Conservation (phyloP, 2,329 filamentous ascomycete species). For the Aspergillus tubingensis region DNA sequence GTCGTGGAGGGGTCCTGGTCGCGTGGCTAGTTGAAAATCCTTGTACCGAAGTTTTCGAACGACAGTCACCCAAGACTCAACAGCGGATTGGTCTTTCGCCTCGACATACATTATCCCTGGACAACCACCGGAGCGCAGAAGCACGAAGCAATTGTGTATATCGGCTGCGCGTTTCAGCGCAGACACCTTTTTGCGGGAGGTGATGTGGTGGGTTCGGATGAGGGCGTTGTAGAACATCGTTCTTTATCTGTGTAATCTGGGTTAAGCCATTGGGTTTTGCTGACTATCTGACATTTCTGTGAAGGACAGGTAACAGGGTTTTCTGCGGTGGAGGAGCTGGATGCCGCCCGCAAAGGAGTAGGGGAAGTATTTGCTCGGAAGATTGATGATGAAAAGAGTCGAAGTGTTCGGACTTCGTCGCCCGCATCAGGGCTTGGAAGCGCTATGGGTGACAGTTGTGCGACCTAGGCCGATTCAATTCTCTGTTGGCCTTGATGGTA, state of each 20-base stretch:
- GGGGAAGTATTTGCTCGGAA: neutral
- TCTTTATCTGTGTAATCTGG: neutral
- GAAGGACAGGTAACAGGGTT: neutral
- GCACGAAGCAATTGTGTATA: conserved; percentile 61
- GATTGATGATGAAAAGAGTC: too few relatives aligned
- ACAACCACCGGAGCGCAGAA: conserved; percentile 67
- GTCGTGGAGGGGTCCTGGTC: conserved; percentile 47
- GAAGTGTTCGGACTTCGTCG: too few relatives aligned
- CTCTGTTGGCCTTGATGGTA: too few relatives aligned
- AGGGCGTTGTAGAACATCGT: conserved; percentile 56
- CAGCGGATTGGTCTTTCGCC: conserved; percentile 53
- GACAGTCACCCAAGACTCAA: conserved; percentile 64
- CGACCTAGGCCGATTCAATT: too few relatives aligned
- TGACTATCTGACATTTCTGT: neutral
- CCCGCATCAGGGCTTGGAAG: too few relatives aligned
- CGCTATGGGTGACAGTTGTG: too few relatives aligned
- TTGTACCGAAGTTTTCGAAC: conserved; percentile 71
- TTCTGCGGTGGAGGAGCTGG: neutral
- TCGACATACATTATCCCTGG: conserved; percentile 81
- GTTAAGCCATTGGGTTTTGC: neutral
- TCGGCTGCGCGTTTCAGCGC: conserved; percentile 66
- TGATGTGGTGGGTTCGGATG: conserved; percentile 79
- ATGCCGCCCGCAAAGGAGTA: neutral
- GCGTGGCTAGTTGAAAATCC: conserved; percentile 66
- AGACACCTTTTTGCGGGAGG: conserved; percentile 72